phyloP scores from a whole-genome alignment of 2,329 filamentous ascomycete genomes.

The Chaetomiaceae sp. region DNA sequence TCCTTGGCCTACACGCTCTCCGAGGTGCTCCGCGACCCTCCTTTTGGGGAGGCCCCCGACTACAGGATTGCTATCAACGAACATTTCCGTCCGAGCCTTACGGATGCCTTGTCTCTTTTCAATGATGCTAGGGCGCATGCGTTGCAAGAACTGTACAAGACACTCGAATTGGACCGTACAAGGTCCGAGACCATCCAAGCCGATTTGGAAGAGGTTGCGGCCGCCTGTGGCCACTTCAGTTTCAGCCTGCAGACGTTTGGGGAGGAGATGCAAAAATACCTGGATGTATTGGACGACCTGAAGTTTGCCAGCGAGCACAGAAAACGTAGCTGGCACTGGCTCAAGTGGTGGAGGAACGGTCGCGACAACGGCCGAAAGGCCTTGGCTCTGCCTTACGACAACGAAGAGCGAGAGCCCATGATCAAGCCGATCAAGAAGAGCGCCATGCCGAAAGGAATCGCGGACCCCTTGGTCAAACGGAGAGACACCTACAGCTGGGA shows the following conservation, averaged over 20 bases:
- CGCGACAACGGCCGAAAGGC: constrained; percentile 15
- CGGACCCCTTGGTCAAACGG: constrained; percentile 47
- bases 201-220: constrained; percentile 94
- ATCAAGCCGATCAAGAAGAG: constrained; percentile 48
- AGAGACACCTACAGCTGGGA: constrained; percentile 54
- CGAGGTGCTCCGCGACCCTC: constrained; percentile 80
- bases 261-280: constrained; percentile 77
- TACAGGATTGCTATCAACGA: constrained; percentile 70
- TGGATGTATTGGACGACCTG: constrained; percentile 80
- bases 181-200: constrained; percentile 73
- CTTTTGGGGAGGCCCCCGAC: constrained; percentile 66
- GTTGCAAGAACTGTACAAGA: constrained; percentile 72
- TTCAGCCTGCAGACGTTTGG: constrained; percentile 88
- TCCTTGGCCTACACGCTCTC: constrained; percentile 89
- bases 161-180: constrained; percentile 65
- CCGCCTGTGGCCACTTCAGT: constrained; percentile 95
- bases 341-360: constrained; percentile 64
- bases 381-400: constrained; percentile 31
- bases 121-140: constrained; percentile 70
- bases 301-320: constrained; percentile 64
- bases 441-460: constrained; percentile 52
- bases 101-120: constrained; percentile 76
- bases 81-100: constrained; percentile 73
- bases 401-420: constrained; percentile 41
- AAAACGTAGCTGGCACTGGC: constrained; percentile 72